Evolutionary conservation across 495 filamentous ascomycete genomes (phyloP).

Genomic region (Sporormia fimetaria): DNA sequence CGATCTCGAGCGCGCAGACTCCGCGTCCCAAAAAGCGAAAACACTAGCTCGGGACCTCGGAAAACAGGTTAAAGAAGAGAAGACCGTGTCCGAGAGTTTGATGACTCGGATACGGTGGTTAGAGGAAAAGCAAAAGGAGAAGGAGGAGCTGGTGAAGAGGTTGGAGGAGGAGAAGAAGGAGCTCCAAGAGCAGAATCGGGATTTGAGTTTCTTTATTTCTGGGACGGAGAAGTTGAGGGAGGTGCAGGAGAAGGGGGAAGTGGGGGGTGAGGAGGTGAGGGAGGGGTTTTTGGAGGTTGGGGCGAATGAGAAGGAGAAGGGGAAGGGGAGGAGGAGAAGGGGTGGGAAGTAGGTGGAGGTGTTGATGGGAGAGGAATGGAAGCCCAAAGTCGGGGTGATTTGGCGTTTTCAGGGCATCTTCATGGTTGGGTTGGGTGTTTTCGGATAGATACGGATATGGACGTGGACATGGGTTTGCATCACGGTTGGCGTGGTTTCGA

Average conservation of each 20-base stretch:
- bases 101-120: constrained; percentile 65
- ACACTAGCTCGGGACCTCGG: constrained; percentile 64
- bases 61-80: constrained; percentile 76
- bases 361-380: background rate
- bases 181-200: constrained; percentile 75
- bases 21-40: constrained; percentile 56
- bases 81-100: constrained; percentile 65
- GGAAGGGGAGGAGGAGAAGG: constrained; percentile 30
- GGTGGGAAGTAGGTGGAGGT: background rate
- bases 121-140: constrained; percentile 30
- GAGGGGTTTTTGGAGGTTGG: constrained; percentile 44
- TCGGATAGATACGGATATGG: too few species aligned
- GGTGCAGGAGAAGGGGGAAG: constrained; percentile 50
- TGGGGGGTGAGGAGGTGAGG: constrained; percentile 40
- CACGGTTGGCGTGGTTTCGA: too few species aligned
- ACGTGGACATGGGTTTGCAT: too few species aligned
- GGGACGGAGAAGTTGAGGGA: constrained; percentile 71
- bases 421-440: too few species aligned
- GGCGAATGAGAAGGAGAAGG: constrained; percentile 41
- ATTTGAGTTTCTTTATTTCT: constrained; percentile 80
- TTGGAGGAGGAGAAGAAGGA: constrained; percentile 51
- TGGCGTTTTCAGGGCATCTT: too few species aligned
- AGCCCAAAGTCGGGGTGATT: too few species aligned
- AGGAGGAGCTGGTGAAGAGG: constrained; percentile 40
- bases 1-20: constrained; percentile 55